Base-by-base conservation (phyloP, 2,329 filamentous ascomycete genomes). In the Dothideomycetes sp. region DNA sequence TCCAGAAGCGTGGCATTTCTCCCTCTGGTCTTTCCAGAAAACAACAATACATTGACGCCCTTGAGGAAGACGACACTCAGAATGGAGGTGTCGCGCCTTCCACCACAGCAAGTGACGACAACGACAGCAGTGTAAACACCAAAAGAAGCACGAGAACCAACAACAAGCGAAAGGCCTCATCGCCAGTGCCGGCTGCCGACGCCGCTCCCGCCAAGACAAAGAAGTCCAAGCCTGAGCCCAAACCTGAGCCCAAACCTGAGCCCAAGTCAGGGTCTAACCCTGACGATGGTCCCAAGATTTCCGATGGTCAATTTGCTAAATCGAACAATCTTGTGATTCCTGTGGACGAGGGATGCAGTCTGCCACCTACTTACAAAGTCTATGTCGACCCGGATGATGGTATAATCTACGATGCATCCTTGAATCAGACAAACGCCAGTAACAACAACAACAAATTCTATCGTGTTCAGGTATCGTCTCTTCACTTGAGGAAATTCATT, bases 361-460 rank as follows among this genome's bases (percentile, higher is more conserved):
- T 59, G 23, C 18, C 29, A 38, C 16, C 43, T 19, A 43, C 44
- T 10, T 61, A 60, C 40, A 51, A 51, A 9, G 84, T 93, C 22
- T 78, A 82, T 53, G 73, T 89, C 42, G 80, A 80, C 45, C 41
- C 47, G 9, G 61, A 71, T n/a, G n/a, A n/a, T 27, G 76, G 77
- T 15, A 62, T 81, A 41, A 84, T 89, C 33, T 89, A 76, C 57
- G 85, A 93, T 55, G 84, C 82, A 0, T 78, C 82, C 0, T 66
- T 93, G 32, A 91, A 88, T 50, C 82, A 88, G 56, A 82, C 84
- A 9, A 83, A 86, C 49, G 67, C 82, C 0, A 63, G 67, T 0
- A 61, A 70, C 33, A 91, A 89, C 55, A 82, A 83, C 60, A 89
- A 91, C 60, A 91, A 91, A 50, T 89, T 88, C 58, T 89, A 88